These are phyloP conservation scores for Boletus sp. DNA, from an alignment of 1,284 basidiomycete species.

Conservation along the genomic window DNA sequence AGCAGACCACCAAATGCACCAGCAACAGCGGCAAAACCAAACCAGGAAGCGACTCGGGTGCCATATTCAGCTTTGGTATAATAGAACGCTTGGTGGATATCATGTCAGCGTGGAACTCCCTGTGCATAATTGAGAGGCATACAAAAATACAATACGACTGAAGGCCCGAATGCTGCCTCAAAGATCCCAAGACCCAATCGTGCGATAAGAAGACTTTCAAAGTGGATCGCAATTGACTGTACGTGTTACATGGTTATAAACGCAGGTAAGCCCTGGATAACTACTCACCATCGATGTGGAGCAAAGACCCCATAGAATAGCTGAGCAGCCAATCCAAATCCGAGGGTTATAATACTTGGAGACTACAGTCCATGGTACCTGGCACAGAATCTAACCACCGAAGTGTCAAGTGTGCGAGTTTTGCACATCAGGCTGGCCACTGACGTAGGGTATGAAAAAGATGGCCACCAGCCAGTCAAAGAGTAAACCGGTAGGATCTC, in stretches of 20 bases:
- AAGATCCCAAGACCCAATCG: conserved; percentile 64
- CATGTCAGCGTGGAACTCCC: background rate
- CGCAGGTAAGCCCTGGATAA: background rate
- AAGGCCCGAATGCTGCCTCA: conserved; percentile 54
- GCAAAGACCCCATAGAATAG: conserved; percentile 66
- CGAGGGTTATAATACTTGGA: conserved; percentile 67
- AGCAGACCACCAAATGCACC: conserved; percentile 75
- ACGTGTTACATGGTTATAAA: background rate
- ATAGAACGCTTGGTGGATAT: conserved; percentile 52
- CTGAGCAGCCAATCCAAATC: conserved; percentile 60
- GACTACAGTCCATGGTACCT: conserved; percentile 63
- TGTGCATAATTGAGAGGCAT: conserved; percentile 21
- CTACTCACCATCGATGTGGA: conserved; percentile 63
- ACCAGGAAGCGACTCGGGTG: conserved; percentile 71
- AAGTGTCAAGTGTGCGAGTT: background rate
- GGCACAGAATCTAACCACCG: conserved; percentile 55
- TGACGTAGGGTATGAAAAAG: conserved; percentile 73
- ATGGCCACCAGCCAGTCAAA: conserved; percentile 74
- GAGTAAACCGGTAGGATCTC: conserved; percentile 59
- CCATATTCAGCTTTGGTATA: conserved; percentile 74
- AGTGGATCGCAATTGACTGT: conserved; percentile 57
- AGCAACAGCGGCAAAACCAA: conserved; percentile 74
- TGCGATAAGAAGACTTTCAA: conserved; percentile 53
- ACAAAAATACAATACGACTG: conserved; percentile 66
- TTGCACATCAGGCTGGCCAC: conserved; percentile 21